Evolutionary conservation across 139 green algal species (phyloP).

Genomic region (Tetradesmus obliquus): DNA sequence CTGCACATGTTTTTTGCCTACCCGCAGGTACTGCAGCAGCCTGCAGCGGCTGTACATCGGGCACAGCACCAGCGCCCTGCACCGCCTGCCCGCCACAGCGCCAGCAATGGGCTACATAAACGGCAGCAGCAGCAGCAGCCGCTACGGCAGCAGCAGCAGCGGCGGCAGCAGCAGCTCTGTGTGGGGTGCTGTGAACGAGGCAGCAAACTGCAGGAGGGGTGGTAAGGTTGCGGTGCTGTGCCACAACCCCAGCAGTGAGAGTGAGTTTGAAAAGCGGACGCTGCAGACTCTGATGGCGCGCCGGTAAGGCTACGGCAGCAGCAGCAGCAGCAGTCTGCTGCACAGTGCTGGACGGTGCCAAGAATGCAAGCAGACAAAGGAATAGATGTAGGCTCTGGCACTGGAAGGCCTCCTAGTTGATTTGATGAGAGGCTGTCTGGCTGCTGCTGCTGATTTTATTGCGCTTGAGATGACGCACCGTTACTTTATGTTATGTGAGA

Average conservation of each 20-base stretch:
- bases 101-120: slow-evolving; percentile 41
- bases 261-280: slow-evolving; percentile 40
- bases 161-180: slow-evolving; percentile 6
- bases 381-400: neutral
- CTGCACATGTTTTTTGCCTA: too few species aligned
- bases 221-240: slow-evolving; percentile 5
- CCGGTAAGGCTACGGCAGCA: neutral
- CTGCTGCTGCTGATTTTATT: too few species aligned
- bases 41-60: slow-evolving; percentile 37
- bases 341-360: neutral
- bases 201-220: neutral
- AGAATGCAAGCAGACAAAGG: neutral
- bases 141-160: neutral
- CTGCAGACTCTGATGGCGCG: neutral
- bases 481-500: too few species aligned
- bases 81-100: neutral
- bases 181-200: slow-evolving; percentile 13
- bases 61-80: slow-evolving; percentile 37
- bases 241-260: slow-evolving; percentile 24
- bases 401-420: neutral
- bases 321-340: neutral
- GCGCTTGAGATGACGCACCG: too few species aligned
- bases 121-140: neutral
- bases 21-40: neutral
- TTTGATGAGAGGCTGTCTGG: too few species aligned